A percentile compares a stretch with the other conserved stretches of the same genome.
phyloP scores from a whole-genome alignment of 768 basidiomycete species.

The Holtermanniella nyarrowii region DNA sequence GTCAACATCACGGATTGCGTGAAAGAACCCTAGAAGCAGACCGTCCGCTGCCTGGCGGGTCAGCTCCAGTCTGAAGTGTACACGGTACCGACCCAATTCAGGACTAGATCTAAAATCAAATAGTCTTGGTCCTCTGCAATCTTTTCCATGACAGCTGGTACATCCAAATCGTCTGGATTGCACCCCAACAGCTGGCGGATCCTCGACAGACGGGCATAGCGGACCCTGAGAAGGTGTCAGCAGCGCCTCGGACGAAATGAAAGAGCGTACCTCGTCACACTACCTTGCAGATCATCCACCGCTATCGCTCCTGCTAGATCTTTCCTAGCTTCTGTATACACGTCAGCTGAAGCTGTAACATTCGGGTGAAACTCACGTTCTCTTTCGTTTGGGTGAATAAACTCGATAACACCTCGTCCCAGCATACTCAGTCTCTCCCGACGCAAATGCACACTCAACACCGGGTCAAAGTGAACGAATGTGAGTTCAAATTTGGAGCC shows the following conservation, averaged over 20 bases:
- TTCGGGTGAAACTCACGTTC: conserved; percentile 29
- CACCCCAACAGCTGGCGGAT: conserved; percentile 36
- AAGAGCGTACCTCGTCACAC: conserved; percentile 37
- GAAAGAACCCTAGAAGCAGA: conserved; percentile 40
- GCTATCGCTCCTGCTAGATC: conserved; percentile 34
- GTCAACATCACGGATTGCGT: conserved; percentile 38
- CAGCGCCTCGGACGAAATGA: background rate
- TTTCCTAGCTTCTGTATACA: conserved; percentile 25
- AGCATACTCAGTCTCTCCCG: conserved; percentile 34
- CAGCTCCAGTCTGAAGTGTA: background rate
- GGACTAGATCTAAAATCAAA: conserved; percentile 35
- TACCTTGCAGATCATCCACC: conserved; percentile 37
- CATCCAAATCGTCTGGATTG: conserved; percentile 30
- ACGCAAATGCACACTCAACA: conserved; percentile 32
- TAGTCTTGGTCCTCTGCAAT: conserved; percentile 39
- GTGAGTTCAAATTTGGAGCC: conserved; percentile 28
- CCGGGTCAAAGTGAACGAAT: conserved; percentile 40
- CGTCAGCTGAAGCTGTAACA: background rate
- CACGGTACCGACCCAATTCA: conserved; percentile 31
- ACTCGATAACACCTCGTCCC: conserved; percentile 37
- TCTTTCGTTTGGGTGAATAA: conserved; percentile 39
- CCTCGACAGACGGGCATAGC: conserved; percentile 36
- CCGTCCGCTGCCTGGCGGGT: conserved; percentile 33
- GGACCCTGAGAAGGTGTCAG: conserved; percentile 21
- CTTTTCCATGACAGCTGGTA: conserved; percentile 23